Evolutionary conservation across 2,329 filamentous ascomycete genomes (phyloP).

Genomic region (Sarocladium brachiariae): DNA sequence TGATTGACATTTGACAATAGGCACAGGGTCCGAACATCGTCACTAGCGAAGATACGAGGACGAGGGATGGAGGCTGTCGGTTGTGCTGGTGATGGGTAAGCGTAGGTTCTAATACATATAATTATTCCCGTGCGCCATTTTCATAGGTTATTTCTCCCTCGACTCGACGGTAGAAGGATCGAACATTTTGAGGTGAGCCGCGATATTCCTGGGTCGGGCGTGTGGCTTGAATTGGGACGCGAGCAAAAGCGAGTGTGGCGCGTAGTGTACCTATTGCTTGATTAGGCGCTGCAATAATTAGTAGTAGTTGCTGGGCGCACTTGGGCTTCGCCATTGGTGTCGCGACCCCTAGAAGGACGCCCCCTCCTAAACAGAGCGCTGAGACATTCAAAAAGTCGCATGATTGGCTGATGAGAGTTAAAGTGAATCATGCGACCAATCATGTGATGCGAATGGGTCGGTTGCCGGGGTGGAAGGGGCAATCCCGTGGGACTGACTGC

Average conservation of each 20-base stretch:
- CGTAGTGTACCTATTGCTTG: background rate
- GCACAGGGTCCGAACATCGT: background rate
- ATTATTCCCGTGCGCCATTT: too few species aligned
- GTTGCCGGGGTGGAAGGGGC: conserved; percentile 2
- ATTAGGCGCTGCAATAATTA: too few species aligned
- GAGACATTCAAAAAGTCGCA: background rate
- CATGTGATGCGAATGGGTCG: conserved; percentile 1
- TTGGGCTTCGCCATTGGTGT: background rate
- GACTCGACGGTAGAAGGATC: too few species aligned
- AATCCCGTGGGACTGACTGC: conserved; percentile 1
- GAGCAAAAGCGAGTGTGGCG: background rate
- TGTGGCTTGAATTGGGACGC: background rate
- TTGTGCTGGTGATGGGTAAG: too few species aligned
- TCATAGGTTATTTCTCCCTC: too few species aligned
- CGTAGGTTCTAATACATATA: too few species aligned
- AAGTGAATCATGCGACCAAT: conserved; percentile 4
- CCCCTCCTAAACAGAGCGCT: background rate
- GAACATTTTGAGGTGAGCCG: too few species aligned
- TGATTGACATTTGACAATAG: background rate
- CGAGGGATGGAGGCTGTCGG: too few species aligned
- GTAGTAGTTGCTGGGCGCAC: too few species aligned
- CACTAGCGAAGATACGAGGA: background rate
- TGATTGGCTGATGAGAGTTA: background rate
- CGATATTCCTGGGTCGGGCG: conserved; percentile 8
- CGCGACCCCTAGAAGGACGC: conserved; percentile 4